Evolutionary conservation across 257 asterid genomes (phyloP), one percentile per base, ranked within the genome.

Genomic region (Ophiorrhiza pumila): DNA sequence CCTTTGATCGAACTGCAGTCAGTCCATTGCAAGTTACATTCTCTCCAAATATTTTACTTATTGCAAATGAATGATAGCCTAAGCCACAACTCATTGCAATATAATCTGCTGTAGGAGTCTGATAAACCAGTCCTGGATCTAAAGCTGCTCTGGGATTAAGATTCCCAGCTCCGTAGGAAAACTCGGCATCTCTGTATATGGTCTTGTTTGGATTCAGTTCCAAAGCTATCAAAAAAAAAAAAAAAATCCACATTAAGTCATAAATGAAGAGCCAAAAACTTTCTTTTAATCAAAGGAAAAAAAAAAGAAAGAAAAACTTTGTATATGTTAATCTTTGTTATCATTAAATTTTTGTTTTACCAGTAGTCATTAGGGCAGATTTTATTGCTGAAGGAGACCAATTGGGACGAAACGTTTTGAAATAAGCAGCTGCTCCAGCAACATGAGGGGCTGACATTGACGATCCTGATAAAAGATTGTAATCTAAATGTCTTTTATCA

Each of bases 351-450:
- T n/a, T n/a, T n/a, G 29, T 5, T 29, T 66, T 65, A 74, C 78
- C 78, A 0, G 78, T 65, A 29, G 78, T 74, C 78, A 74, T 74
- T 17, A 74, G 46, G 5, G n/a, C n/a, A n/a, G n/a, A n/a, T n/a
- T n/a, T n/a, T n/a, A n/a, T n/a, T n/a, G n/a, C n/a, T n/a, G n/a
- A 73, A 67, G 25, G 78, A 74, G 41, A 65, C 78, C 78, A 74
- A 14, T 52, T 55, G 1, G 78, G 78, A 55, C 55, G 78, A 5
- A 11, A 41, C 20, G 78, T 50, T 74, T 74, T 74, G 9, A 74
- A 73, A 74, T 65, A 74, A 45, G 60, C 78, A 29, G 73, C 78
- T n/a, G 49, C 73, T 22, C 73, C 78, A 11, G 78, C 41, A 47
- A 52, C 68, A 56, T 74, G 78, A n/a, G 78, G 78, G 52, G 73